phyloP scores from a whole-genome alignment of 257 asterid genomes.

The Capsicum baccatum region DNA sequence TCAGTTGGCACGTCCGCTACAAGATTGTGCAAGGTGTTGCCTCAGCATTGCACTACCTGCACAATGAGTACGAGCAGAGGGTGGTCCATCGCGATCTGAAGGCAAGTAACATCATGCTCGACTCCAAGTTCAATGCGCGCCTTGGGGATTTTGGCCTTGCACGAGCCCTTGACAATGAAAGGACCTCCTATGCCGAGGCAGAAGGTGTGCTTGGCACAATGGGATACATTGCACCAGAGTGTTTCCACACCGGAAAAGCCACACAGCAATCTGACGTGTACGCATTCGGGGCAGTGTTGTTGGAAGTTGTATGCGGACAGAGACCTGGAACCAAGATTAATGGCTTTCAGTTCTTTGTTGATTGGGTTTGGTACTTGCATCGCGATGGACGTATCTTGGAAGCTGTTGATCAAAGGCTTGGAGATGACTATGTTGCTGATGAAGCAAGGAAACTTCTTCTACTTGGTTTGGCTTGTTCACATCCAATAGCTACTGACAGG shows the following conservation, averaged over 20 bases:
- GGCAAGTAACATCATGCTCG: conserved; percentile 94
- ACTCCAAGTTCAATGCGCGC: conserved; percentile 75
- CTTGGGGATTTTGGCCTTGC: conserved; percentile 97
- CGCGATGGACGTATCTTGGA: conserved; percentile 64
- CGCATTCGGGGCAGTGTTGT: conserved; percentile 78
- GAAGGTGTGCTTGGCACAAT: conserved; percentile 79
- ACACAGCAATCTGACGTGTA: conserved; percentile 81
- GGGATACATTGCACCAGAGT: conserved; percentile 96
- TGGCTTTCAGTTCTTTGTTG: conserved; percentile 60
- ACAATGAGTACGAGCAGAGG: conserved; percentile 77
- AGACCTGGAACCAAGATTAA: conserved; percentile 71
- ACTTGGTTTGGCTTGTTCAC: conserved; percentile 83
- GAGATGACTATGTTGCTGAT: conserved; percentile 50
- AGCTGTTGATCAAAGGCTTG: conserved; percentile 71
- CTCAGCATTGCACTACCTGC: conserved; percentile 88
- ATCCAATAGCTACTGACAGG: conserved; percentile 68
- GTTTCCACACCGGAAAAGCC: conserved; percentile 87
- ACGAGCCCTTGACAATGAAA: conserved; percentile 78
- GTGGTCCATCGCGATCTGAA: conserved; percentile 89
- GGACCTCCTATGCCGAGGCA: conserved; percentile 79
- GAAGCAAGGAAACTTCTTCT: conserved; percentile 73
- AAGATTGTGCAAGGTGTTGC: conserved; percentile 75
- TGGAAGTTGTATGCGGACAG: conserved; percentile 75
- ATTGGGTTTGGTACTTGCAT: conserved; percentile 90
- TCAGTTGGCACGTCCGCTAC: conserved; percentile 67